Evolutionary conservation across 2,329 filamentous ascomycete genomes (phyloP).

Genomic region (Trichocomaceae sp.): DNA sequence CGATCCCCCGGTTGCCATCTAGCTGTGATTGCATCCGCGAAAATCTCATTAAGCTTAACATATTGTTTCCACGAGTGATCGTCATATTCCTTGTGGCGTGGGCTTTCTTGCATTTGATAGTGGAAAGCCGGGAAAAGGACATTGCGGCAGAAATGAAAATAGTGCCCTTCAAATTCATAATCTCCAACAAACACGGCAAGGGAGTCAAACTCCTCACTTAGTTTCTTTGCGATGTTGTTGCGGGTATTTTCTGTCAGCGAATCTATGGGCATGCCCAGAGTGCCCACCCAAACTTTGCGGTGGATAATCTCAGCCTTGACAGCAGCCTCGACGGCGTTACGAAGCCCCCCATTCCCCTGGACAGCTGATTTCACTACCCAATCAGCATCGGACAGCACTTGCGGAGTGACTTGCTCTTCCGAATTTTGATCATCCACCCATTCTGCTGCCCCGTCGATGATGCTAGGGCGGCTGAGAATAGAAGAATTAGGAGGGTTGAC

Average conservation of each 20-base stretch:
- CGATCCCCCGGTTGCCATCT: conserved; percentile 88
- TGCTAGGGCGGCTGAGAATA: conserved; percentile 51
- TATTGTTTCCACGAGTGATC: conserved; percentile 96
- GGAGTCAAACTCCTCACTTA: conserved; percentile 74
- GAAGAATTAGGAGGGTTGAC: conserved; percentile 66
- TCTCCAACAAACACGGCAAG: conserved; percentile 79
- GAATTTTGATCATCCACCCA: conserved; percentile 11
- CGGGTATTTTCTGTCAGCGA: conserved; percentile 68
- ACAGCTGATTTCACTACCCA: conserved; percentile 80
- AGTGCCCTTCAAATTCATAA: conserved; percentile 88
- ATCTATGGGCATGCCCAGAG: conserved; percentile 88
- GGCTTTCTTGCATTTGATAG: conserved; percentile 93
- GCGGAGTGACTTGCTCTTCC: conserved; percentile 53
- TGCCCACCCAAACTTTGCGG: conserved; percentile 81
- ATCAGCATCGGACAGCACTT: conserved; percentile 61
- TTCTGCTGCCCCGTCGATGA: conserved; percentile 21
- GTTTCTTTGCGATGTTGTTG: conserved; percentile 70
- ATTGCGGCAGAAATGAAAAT: conserved; percentile 90
- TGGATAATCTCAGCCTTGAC: conserved; percentile 59
- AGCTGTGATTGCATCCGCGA: conserved; percentile 78
- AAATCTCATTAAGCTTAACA: conserved; percentile 81
- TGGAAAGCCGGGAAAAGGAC: conserved; percentile 96
- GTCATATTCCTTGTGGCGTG: conserved; percentile 93
- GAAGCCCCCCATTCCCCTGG: conserved; percentile 84
- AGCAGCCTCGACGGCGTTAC: conserved; percentile 79